Evolutionary conservation across 2,329 filamentous ascomycete genomes (phyloP), one percentile per base, ranked within the genome.

Genomic region (Neodidymelliopsis sp.): DNA sequence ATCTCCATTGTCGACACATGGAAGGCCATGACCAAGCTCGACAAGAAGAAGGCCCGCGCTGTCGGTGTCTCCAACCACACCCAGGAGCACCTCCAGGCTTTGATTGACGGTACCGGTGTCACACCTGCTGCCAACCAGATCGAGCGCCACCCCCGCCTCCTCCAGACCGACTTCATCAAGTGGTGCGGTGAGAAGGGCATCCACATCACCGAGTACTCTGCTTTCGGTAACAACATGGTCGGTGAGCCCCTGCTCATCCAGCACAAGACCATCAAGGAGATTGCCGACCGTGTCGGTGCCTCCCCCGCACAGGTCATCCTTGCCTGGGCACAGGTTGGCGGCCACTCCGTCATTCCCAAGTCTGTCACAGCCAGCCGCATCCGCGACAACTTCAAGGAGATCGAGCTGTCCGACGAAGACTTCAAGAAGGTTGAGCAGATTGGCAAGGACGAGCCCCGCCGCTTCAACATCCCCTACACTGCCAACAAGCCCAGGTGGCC

Each of bases 231-330:
- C 49, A 75, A 79, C 50, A 77, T 90, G 52, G 84, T 87, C 30
- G 75, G 84, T 44, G 40, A 59, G 20, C 63, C 63, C 6, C 62
- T 65, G 11, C 63, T 79, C 31, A 74, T 79, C 59, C 57, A 73
- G 39, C 74, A 78, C 52, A 50, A 68, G 80, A 87, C 66, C 86
- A 89, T 81, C 78, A 88, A 73, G 81, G 84, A 65, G 85, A 87
- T 49, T 57, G 88, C 88, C 25, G 77, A 81, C 62, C 79, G 82
- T 58, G 80, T 84, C 10, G 79, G 83, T 8, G 81, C 87, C 20
- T 84, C 85, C 8, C 82, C 90, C 9, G 87, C 89, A 15, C 90
- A 96, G 79, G 81, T 96, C 33, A 81, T 96, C 55, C 82, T 96
- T 63, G 83, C 90, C 66, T 96, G 91, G 91, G 84, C 90, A 23